Base-by-base conservation (phyloP, 805 yeast genomes). In the Grigorovia yakushimaensis region DNA sequence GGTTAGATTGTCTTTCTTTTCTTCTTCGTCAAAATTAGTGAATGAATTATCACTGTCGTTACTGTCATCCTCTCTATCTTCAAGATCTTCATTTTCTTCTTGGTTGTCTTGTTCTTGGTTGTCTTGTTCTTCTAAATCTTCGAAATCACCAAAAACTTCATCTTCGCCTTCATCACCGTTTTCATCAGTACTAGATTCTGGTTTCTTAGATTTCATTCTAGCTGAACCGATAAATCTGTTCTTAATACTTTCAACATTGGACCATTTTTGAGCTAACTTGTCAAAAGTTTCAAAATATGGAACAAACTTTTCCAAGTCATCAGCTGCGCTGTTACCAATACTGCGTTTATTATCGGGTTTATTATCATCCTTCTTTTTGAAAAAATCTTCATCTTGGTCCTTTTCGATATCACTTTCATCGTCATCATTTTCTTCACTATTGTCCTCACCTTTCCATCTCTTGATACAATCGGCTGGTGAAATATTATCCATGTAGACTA, bases 401-500 rank as follows among this genome's bases (percentile, higher is more conserved):
- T 53, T 57, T 41, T 60, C 64, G 42, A 71, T 77, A 21, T 58
- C 60, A 15, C 65, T 72, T 19, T 68, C 73, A 15, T 69, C 74
- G 57, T 56, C 71, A 4, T 70, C 72, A 3, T 67, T 71, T 9
- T 69, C 71, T n/a, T 68, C 70, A 1, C n/a, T 15, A 27, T 57
- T 64, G 38, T 71, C 73, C 55, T 77, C 79, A 30, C 75, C 72
- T 54, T 65, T 78, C 94, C 94, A 86, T 65, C 89, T 76, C 39
- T 69, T 70, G 42, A 87, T 70, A 33, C 76, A 93, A 52, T 84
- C 93, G 1, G 68, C 71, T 0, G 97, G 89, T 11, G 79, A 77
- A 39, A 88, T 72, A 54, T 86, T 83, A 48, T 82, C 80, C 77
- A 84, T 73, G 64, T 93, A 91, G 4, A 93, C 69, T 47, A 91